phyloP scores from a whole-genome alignment of 176 grass and related monocot genomes.

The Eleusine coracana region DNA sequence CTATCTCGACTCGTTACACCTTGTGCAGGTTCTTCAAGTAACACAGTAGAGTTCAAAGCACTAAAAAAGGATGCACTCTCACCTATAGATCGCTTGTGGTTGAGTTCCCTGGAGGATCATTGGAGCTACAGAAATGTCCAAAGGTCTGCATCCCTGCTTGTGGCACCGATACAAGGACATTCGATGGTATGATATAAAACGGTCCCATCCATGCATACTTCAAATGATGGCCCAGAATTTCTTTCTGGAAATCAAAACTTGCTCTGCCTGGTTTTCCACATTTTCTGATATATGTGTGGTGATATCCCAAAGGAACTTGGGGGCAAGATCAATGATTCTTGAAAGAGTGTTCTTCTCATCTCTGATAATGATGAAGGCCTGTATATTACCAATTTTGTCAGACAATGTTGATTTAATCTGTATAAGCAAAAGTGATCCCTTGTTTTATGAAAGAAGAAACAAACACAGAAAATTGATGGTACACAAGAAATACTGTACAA shows the following conservation, averaged over 20 bases:
- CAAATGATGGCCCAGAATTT: constrained; percentile 93
- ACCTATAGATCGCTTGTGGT: too few relatives aligned
- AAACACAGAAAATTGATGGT: neutral
- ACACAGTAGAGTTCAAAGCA: too few relatives aligned
- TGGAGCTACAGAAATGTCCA: too few relatives aligned
- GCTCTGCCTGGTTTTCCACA: constrained; percentile 58
- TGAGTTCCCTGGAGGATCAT: too few relatives aligned
- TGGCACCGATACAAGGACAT: neutral
- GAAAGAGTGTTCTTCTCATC: constrained; percentile 68
- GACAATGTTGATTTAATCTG: neutral
- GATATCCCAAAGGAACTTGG: constrained; percentile 94
- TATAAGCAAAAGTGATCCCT: constrained; percentile 12
- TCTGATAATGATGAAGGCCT: constrained; percentile 90
- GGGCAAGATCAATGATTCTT: constrained; percentile 75
- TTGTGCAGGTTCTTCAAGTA: too few relatives aligned
- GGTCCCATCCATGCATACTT: constrained; percentile 29
- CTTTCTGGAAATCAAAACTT: constrained; percentile 79
- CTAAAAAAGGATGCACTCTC: too few relatives aligned
- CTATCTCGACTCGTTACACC: too few relatives aligned
- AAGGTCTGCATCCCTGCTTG: too few relatives aligned
- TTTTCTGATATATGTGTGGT: constrained; percentile 58
- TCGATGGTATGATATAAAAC: neutral
- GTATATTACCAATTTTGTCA: constrained; percentile 36
- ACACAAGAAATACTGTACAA: constrained; percentile 8
- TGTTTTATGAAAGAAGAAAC: neutral